A percentile compares a stretch with the other conserved stretches of the same genome.
Conservation (phyloP, 2,329 filamentous ascomycete species). For the Exophiala sideris region DNA sequence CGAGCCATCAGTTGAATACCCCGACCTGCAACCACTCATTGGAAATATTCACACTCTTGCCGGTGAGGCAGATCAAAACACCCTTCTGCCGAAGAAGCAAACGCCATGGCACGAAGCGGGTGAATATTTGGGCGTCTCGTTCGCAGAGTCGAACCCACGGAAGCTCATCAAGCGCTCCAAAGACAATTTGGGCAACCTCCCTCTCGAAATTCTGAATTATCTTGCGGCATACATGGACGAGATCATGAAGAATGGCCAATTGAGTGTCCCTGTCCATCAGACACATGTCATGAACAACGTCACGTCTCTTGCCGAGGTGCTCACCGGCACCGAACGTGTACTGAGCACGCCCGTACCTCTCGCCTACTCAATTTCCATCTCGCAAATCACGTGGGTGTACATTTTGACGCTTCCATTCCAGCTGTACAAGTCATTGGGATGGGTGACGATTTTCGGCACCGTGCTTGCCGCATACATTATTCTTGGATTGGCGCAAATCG, state of each 20-base stretch:
- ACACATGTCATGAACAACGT: conserved; percentile 54
- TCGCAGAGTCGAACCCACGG: conserved; percentile 73
- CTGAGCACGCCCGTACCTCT: conserved; percentile 78
- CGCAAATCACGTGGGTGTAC: conserved; percentile 83
- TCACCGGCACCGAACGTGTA: conserved; percentile 71
- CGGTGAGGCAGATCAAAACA: conserved; percentile 49
- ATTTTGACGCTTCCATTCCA: conserved; percentile 79
- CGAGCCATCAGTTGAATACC: conserved; percentile 74
- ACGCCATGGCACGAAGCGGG: conserved; percentile 62
- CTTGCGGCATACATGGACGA: conserved; percentile 64
- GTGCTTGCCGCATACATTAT: conserved; percentile 75
- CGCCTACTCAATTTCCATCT: conserved; percentile 79
- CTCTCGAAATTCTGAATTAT: conserved; percentile 74
- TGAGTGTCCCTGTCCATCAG: conserved; percentile 38
- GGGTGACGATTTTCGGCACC: conserved; percentile 75
- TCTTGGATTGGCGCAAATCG: conserved; percentile 71
- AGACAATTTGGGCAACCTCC: conserved; percentile 75
- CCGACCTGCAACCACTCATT: conserved; percentile 67
- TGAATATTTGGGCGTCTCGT: conserved; percentile 71
- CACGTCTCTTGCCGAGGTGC: conserved; percentile 65
- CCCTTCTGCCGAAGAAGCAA: conserved; percentile 40
- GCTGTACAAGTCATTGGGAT: conserved; percentile 60
- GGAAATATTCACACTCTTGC: conserved; percentile 74
- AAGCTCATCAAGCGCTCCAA: conserved; percentile 71
- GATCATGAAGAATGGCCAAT: conserved; percentile 45